phyloP scores from a whole-genome alignment of 2,329 filamentous ascomycete species.

The Monilinia fructicola region DNA sequence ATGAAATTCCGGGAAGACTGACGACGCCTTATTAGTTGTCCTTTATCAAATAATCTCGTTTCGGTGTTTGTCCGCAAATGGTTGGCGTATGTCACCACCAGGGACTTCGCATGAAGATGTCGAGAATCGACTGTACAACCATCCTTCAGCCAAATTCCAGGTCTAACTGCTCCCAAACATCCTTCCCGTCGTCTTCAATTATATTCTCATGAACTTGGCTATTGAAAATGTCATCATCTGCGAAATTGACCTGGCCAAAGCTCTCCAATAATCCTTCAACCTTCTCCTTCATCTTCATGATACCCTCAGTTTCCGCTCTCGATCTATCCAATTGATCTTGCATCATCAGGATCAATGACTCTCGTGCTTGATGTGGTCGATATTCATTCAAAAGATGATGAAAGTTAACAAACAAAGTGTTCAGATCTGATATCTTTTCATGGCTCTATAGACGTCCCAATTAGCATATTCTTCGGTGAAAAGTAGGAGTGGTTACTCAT shows the following conservation, averaged over 20 bases:
- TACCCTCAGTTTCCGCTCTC: constrained; percentile 68
- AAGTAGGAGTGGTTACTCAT: constrained; percentile 27
- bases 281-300: constrained; percentile 66
- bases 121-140: background rate
- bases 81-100: background rate
- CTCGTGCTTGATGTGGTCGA: constrained; percentile 85
- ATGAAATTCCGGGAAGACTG: background rate
- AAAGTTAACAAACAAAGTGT: constrained; percentile 83
- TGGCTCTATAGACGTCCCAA: constrained; percentile 50
- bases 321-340: constrained; percentile 76
- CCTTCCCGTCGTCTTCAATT: constrained; percentile 33
- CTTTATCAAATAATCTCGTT: background rate
- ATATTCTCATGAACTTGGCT: constrained; percentile 27
- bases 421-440: constrained; percentile 74
- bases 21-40: background rate
- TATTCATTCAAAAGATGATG: constrained; percentile 95
- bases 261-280: constrained; percentile 72
- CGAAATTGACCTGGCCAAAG: constrained; percentile 53
- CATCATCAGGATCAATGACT: constrained; percentile 84
- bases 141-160: constrained; percentile 41
- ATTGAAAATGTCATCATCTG: constrained; percentile 21
- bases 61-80: background rate
- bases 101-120: background rate
- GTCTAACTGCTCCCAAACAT: constrained; percentile 48
- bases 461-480: background rate